These are phyloP conservation scores for Chrysanthemum makinoi DNA, from an alignment of 129 eudicot species.

Conservation along the genomic window DNA sequence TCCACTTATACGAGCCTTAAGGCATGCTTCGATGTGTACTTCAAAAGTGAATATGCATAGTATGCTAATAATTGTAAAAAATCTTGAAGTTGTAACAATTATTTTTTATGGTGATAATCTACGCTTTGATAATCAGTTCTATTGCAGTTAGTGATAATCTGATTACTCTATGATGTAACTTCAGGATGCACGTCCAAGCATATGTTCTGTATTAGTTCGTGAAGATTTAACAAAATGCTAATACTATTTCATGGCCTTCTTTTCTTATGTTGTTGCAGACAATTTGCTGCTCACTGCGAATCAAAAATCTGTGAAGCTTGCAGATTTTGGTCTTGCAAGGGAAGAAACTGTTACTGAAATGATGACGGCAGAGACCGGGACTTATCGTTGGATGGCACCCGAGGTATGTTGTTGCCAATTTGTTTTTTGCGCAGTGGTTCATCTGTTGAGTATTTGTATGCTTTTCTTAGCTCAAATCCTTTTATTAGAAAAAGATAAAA, in stretches of 20 bases:
- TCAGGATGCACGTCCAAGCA: not conserved
- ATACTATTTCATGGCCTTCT: constrained; percentile 1
- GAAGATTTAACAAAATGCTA: constrained; percentile 5
- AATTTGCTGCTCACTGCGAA: constrained; percentile 89
- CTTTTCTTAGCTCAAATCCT: not conserved
- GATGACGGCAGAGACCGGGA: constrained; percentile 99
- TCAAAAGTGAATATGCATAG: not conserved
- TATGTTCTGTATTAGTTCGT: not conserved
- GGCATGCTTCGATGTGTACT: not conserved
- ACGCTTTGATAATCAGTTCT: no score
- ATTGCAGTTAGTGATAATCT: no score
- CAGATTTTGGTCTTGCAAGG: constrained; percentile 98
- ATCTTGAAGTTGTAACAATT: not conserved
- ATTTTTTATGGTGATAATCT: not conserved
- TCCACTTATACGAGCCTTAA: not conserved
- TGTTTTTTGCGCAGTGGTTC: not conserved
- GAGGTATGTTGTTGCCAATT: constrained; percentile 53
- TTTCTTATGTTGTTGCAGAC: constrained; percentile 46
- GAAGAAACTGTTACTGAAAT: constrained; percentile 96
- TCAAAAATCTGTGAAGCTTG: constrained; percentile 94
- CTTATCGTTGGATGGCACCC: constrained; percentile 99
- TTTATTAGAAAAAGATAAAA: not conserved
- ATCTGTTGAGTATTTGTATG: not conserved
- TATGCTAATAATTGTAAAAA: no score
- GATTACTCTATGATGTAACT: not conserved